Evolutionary conservation across 306 rosid species (phyloP).

Genomic region (Arachis stenosperma): DNA sequence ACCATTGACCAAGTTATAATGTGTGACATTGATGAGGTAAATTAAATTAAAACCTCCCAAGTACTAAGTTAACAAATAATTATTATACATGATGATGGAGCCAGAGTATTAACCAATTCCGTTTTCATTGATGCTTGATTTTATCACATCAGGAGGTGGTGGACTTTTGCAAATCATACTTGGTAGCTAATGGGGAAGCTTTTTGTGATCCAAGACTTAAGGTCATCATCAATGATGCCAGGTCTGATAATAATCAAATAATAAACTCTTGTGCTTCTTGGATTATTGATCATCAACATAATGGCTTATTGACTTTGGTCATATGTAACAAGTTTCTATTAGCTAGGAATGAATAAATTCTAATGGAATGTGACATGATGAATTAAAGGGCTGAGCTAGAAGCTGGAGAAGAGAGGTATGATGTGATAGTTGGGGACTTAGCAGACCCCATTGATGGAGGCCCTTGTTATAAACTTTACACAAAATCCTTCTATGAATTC

Average conservation of each 20-base stretch:
- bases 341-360: background rate
- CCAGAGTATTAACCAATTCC: background rate
- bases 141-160: slow-evolving; percentile 76
- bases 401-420: slow-evolving; percentile 62
- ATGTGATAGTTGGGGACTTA: slow-evolving; percentile 88
- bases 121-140: too few species aligned
- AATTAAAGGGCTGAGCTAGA: slow-evolving; percentile 73
- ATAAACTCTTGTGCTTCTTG: background rate
- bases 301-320: too few species aligned
- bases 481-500: slow-evolving; percentile 87
- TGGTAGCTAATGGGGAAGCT: slow-evolving; percentile 84
- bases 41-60: background rate
- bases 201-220: slow-evolving; percentile 79
- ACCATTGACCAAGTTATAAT: slow-evolving; percentile 83
- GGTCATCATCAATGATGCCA: slow-evolving; percentile 88
- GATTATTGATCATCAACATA: background rate
- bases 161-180: slow-evolving; percentile 86
- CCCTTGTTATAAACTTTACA: slow-evolving; percentile 94
- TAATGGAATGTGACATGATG: slow-evolving; percentile 21
- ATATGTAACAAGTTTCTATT: background rate
- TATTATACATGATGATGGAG: background rate
- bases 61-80: background rate
- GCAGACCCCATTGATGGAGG: slow-evolving; percentile 99
- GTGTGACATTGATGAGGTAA: slow-evolving; percentile 98
- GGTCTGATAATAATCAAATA: slow-evolving; percentile 42